Base-by-base conservation (phyloP, 306 rosid genomes). In the Luffa aegyptiaca region DNA sequence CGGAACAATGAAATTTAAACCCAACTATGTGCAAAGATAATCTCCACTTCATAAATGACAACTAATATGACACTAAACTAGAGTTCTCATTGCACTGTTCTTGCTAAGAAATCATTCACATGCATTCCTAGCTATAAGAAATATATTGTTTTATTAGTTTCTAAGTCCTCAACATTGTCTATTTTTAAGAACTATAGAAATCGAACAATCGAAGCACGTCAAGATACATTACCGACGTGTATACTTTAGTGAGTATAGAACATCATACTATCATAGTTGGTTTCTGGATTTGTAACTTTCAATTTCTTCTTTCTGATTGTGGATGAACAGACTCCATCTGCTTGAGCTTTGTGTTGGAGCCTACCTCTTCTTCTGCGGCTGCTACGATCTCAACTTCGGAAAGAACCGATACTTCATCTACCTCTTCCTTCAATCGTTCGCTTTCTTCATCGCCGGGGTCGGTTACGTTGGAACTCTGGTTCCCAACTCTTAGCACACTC, bases 401-500 rank as follows among this genome's bases (percentile, higher is more conserved):
- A 92, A 63, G 89, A 94, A 92, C 81, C 82, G 81, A 75, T 92
- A 83, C 84, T 94, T 86, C 88, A 88, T 94, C 59, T 94, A 84
- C 89, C 97, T 92, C 55, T 92, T 94, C 86, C 82, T 87, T 81
- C 98, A 94, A 76, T 85, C 98, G 8, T 26, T 88, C 52, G 98
- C 98, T 68, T 94, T 94, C 95, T 92, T 94, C 87, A 57, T 94
- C 10, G 93, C 83, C 3, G 98, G 98, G 56, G 36, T 94, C 75
- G 98, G 98, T 78, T 91, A 91, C 76, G 86, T 95, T 8, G 98
- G 98, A 49, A 87, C 90, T 79, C 87, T 86, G 78, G 90, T 91
- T 83, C 89, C 97, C 14, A 91, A 61, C 70, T 84, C 90, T 63
- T 89, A 88, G 80, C 16, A 80, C 57, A 84, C 17, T 70, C 68